Base-by-base conservation (phyloP, 345 rosid genomes). In the Euphorbia lathyris region DNA sequence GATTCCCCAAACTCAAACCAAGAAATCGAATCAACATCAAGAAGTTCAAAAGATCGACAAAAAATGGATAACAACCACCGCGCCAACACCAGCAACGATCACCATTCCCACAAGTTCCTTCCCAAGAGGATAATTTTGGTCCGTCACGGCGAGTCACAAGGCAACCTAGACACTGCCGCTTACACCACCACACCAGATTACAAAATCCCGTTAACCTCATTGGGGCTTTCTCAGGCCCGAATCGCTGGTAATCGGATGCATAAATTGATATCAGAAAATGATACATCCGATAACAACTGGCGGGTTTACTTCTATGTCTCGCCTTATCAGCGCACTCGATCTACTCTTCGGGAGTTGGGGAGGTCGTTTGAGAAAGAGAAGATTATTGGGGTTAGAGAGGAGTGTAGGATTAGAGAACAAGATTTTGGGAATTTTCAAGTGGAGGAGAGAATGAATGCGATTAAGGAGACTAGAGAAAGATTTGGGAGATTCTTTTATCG, bases 401-500 rank as follows among this genome's bases (percentile, higher is more conserved):
- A 95, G 82, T 88, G 97, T 42, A 77, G 99, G 52, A 77, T 95
- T 14, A 67, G 99, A 42, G 99, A 95, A 58, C 99, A 95, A 80
- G 99, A 95, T 79, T 95, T 95, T 64, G 99, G 98, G 65, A 95
- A 95, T 68, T 95, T 95, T 19, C 98, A 95, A 90, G 90, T 90
- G 3, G 69, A 77, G 71, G 99, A 92, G 77, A 71, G 99, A 58
- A 95, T 95, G 98, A 80, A 79, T 68, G 79, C 22, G 32, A 85
- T 90, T 26, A 92, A 90, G 71, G 85, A 85, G 82, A 80, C 87
- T 0, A 80, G 98, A 66, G 90, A 88, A 78, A 72, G 77, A 36
- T 95, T 92, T 71, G 99, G 97, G 3, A 79, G 99, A 40, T 95
- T 90, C 74, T 95, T 85, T 63, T 95, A 87, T 58, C 83, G 99